A percentile compares a stretch with the other conserved stretches of the same genome.
These are phyloP conservation scores for Annona squamosa DNA, from an alignment of 164 flowering plant species.

Conservation along the genomic window DNA sequence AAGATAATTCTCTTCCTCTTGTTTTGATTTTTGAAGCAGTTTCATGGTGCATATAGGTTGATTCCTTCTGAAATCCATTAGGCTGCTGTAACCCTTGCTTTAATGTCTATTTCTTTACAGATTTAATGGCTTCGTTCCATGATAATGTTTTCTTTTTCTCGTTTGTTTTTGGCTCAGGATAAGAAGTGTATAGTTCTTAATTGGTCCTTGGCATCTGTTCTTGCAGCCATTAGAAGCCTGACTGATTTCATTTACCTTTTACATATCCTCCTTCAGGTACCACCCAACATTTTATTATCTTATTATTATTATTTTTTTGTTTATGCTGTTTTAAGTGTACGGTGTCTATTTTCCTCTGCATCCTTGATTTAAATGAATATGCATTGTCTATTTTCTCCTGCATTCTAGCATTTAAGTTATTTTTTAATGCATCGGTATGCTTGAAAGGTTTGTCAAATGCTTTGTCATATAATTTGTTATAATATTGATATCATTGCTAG, in stretches of 20 bases:
- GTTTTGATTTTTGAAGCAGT: too few relatives aligned
- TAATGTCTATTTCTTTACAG: neutral
- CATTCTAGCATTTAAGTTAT: neutral
- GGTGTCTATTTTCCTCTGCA: neutral
- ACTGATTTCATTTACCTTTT: conserved; percentile 64
- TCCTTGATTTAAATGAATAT: neutral
- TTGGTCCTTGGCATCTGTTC: conserved; percentile 39
- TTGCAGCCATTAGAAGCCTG: conserved; percentile 64
- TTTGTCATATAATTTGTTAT: too few relatives aligned
- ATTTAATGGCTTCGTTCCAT: neutral
- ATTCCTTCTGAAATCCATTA: too few relatives aligned
- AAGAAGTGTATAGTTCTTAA: conserved; percentile 60
- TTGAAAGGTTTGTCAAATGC: neutral
- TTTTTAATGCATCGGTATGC: neutral
- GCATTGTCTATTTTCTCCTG: neutral
- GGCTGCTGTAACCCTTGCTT: neutral
- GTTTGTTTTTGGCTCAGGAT: conserved; percentile 29
- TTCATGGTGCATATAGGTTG: neutral
- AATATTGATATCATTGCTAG: too few relatives aligned
- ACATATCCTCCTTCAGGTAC: conserved; percentile 85
- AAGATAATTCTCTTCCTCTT: too few relatives aligned
- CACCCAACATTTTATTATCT: neutral
- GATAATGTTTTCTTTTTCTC: neutral
- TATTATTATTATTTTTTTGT: neutral
- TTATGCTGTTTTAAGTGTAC: neutral